Percentiles rank a stretch among this genome's conserved stretches.
Evolutionary conservation across 805 yeast genomes (phyloP).

Genomic region (Ascoidea rubescens): DNA sequence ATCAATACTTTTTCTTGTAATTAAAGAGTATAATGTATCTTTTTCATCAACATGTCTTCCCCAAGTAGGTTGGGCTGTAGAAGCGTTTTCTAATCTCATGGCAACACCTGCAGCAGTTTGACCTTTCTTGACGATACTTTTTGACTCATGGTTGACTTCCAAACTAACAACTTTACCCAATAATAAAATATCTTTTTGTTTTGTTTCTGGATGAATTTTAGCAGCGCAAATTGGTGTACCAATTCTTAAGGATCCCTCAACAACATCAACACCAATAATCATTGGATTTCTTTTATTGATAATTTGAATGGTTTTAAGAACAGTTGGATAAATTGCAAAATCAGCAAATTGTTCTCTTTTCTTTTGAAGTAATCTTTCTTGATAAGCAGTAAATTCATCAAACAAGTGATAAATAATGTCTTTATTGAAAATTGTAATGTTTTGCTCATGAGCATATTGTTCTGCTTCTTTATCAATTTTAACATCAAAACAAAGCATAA

Average conservation of each 20-base stretch:
- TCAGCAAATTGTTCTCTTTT: conserved; percentile 82
- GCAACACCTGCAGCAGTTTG: conserved; percentile 98
- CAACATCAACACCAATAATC: conserved; percentile 97
- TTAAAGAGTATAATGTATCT: conserved; percentile 81
- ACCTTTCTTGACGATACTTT: conserved; percentile 74
- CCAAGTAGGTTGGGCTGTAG: conserved; percentile 92
- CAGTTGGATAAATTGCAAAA: conserved; percentile 91
- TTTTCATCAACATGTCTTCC: conserved; percentile 97
- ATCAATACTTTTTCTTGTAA: conserved; percentile 83
- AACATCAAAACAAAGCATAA: conserved; percentile 98
- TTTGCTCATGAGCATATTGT: conserved; percentile 91
- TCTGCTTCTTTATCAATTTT: conserved; percentile 96
- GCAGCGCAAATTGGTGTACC: conserved; percentile 97
- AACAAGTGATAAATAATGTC: conserved; percentile 94
- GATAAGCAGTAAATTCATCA: conserved; percentile 89
- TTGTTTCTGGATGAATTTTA: conserved; percentile 74
- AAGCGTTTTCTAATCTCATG: conserved; percentile 88
- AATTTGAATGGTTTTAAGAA: conserved; percentile 84
- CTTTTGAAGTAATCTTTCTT: conserved; percentile 72
- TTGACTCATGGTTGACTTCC: conserved; percentile 89
- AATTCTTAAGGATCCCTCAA: conserved; percentile 75
- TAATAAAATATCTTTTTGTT: conserved; percentile 48
- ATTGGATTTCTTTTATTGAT: conserved; percentile 98
- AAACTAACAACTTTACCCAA: conserved; percentile 86
- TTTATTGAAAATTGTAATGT: conserved; percentile 85